Conservation (phyloP, 129 eudicot species). For the Chrysanthemum lavandulifolium region DNA sequence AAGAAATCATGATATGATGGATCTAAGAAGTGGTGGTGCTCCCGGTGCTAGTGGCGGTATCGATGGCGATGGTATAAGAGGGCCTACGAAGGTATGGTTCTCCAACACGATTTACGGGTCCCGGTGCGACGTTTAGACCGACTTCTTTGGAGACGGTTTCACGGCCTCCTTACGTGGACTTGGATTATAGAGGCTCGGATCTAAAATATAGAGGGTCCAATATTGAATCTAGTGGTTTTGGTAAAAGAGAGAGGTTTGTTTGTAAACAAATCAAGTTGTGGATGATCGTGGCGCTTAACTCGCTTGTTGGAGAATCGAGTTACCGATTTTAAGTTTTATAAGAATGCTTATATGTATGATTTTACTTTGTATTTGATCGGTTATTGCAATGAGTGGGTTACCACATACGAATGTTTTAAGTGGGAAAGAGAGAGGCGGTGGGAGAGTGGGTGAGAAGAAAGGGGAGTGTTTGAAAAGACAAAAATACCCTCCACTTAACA, state of each 20-base stretch:
- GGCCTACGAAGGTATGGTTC: slow-evolving; percentile 78
- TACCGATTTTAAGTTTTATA: slow-evolving; percentile 22
- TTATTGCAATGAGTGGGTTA: too few species aligned
- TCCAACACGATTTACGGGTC: slow-evolving; percentile 58
- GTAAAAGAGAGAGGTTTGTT: slow-evolving; percentile 72
- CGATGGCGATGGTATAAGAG: slow-evolving; percentile 57
- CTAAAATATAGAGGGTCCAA: slow-evolving; percentile 73
- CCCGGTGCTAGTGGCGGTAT: slow-evolving; percentile 36
- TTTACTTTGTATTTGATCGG: slow-evolving; percentile 33
- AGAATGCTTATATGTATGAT: slow-evolving; percentile 27
- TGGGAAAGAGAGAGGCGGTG: too few species aligned
- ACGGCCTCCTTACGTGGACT: slow-evolving; percentile 61
- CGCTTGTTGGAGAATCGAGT: neutral
- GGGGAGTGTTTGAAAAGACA: too few species aligned
- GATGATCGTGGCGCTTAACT: slow-evolving; percentile 60
- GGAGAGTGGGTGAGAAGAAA: too few species aligned
- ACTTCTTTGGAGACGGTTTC: slow-evolving; percentile 40
- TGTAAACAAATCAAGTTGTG: slow-evolving; percentile 61
- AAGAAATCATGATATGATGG: slow-evolving; percentile 58
- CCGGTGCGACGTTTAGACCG: slow-evolving; percentile 63
- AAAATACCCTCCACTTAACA: too few species aligned
- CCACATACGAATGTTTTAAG: too few species aligned
- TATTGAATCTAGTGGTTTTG: slow-evolving; percentile 61
- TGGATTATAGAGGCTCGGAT: slow-evolving; percentile 66
- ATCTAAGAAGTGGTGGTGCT: slow-evolving; percentile 49